Evolutionary conservation across 208 protist genomes (phyloP).

Genomic region (Angomonas deanei): DNA sequence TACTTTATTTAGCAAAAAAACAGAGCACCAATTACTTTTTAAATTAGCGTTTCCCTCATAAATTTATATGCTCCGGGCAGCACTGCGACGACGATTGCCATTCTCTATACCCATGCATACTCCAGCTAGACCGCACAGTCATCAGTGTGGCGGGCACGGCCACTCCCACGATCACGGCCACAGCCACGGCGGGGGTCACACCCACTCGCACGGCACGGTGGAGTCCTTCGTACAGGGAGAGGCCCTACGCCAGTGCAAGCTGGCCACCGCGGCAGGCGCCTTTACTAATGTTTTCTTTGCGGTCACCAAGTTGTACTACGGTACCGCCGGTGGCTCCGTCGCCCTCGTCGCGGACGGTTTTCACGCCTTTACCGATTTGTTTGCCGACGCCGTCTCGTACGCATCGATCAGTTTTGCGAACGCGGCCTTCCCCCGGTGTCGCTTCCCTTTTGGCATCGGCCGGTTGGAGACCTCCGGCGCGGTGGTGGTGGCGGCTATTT

Average conservation of each 20-base stretch:
- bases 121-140: neutral
- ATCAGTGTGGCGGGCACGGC: neutral
- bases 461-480: constrained; percentile 78
- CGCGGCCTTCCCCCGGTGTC: constrained; percentile 65
- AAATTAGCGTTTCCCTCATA: neutral
- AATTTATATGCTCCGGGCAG: neutral
- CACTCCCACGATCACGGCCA: constrained; percentile 26
- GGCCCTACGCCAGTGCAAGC: constrained; percentile 57
- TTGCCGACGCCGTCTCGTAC: constrained; percentile 80
- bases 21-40: constrained; percentile 7
- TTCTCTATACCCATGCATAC: neutral
- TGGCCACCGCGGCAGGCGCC: constrained; percentile 60
- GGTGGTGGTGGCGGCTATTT: constrained; percentile 66
- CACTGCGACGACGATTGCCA: neutral
- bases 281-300: constrained; percentile 78
- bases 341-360: constrained; percentile 85
- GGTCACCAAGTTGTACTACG: constrained; percentile 63
- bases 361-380: constrained; percentile 77
- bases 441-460: constrained; percentile 80
- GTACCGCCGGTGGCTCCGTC: constrained; percentile 70
- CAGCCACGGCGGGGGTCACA: constrained; percentile 33
- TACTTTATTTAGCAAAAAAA: too few relatives aligned
- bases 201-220: constrained; percentile 43
- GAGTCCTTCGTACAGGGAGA: constrained; percentile 43
- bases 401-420: constrained; percentile 50